Evolutionary conservation across 2,329 filamentous ascomycete genomes (phyloP), one percentile per base, ranked within the genome.

Genomic region (Diaporthe destruens): DNA sequence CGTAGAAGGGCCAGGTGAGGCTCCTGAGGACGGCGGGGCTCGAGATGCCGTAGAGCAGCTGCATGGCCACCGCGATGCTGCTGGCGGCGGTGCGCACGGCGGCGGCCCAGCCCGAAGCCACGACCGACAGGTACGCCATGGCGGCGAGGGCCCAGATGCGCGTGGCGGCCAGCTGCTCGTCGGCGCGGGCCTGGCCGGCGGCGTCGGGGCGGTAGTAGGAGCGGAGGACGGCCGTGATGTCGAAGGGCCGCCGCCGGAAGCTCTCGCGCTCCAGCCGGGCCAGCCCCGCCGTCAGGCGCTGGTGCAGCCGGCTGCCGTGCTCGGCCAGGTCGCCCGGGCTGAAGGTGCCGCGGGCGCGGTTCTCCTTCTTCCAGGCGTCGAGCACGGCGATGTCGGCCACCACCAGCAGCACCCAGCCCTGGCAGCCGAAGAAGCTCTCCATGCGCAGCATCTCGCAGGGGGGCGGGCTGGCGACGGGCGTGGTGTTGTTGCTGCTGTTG

Each of bases 371-470:
- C 84, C 85, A 88, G 6, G 84, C 82, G 71, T 88, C 84, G 7
- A 91, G 80, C 1, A 81, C 77, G 32, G 87, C 81, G 66, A 89
- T 85, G n/a, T 87, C 85, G 36, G 85, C 85, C 47, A 91, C 84
- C 34, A 84, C 80, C 66, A 86, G 80, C 54, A 90, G 75, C 0
- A 85, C 84, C 86, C 87, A 88, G 77, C 88, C 89, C 65, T 87
- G 81, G 75, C 87, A 84, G 1, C 88, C 88, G 36, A 88, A 79
- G 66, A 87, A 85, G 59, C 85, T 82, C 70, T 87, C 85, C 74
- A 89, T 81, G 61, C 80, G 81, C 44, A 73, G 53, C 54, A 86
- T 77, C 11, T 72, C 71, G 32, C 56, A 56, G 39, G 77, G 78
- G 39, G 77, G 78, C 0, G 76, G 71, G 5, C 80, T 80, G 57